Conservation (phyloP, 805 yeast genomes). For the Kodamaea neixiangensis region DNA sequence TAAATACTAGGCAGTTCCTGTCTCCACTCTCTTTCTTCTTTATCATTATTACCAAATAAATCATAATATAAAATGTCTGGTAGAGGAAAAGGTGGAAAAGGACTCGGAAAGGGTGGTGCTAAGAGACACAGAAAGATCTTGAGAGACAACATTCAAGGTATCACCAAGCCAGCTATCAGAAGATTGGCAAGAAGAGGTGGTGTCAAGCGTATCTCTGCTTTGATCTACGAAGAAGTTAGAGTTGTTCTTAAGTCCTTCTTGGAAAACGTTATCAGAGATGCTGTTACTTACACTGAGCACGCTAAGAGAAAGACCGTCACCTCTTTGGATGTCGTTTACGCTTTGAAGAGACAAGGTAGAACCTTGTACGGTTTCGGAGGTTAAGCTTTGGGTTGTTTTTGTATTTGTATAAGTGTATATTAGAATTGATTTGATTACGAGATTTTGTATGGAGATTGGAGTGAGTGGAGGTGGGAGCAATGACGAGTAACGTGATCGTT, state of each 20-base stretch:
- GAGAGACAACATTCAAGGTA: slow-evolving; percentile 99
- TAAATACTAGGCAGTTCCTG: slow-evolving; percentile 9
- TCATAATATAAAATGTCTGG: slow-evolving; percentile 69
- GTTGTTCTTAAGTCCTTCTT: slow-evolving; percentile 93
- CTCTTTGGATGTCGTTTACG: slow-evolving; percentile 97
- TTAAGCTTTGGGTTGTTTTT: slow-evolving; percentile 44
- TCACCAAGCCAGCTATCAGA: slow-evolving; percentile 99
- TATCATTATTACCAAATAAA: slow-evolving; percentile 7
- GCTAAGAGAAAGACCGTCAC: slow-evolving; percentile 99
- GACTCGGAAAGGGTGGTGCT: slow-evolving; percentile 99
- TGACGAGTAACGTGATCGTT: too few species aligned
- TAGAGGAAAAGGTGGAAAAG: slow-evolving; percentile 99
- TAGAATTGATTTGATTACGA: slow-evolving; percentile 25
- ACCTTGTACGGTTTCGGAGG: slow-evolving; percentile 99
- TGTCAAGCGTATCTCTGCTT: slow-evolving; percentile 99
- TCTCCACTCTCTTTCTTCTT: neutral
- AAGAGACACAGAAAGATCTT: slow-evolving; percentile 99
- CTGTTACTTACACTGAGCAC: slow-evolving; percentile 99
- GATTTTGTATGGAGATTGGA: too few species aligned
- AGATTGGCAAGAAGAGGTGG: slow-evolving; percentile 99
- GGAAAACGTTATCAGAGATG: slow-evolving; percentile 97
- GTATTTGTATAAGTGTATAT: slow-evolving; percentile 25
- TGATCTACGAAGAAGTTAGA: slow-evolving; percentile 98
- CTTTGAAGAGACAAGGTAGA: slow-evolving; percentile 99
- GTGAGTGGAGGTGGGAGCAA: too few species aligned